Conservation (phyloP, 768 basidiomycete species). For the Mrakia gelida region DNA sequence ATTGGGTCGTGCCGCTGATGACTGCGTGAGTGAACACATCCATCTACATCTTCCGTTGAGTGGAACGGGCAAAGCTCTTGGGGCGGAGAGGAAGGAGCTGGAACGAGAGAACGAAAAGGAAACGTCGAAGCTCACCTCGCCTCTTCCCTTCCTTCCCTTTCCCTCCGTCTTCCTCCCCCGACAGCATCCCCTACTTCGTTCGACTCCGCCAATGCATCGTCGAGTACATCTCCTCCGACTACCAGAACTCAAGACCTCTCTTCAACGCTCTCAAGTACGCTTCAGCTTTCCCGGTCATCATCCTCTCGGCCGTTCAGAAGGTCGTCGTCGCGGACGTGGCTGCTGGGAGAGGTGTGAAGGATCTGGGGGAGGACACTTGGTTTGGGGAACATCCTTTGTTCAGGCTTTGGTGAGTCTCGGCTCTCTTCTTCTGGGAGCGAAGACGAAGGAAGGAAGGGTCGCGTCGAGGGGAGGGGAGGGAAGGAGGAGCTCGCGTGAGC, state of each 20-base stretch:
- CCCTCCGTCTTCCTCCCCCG: not conserved
- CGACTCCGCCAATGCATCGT: slow-evolving; percentile 91
- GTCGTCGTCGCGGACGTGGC: slow-evolving; percentile 60
- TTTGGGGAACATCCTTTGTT: slow-evolving; percentile 73
- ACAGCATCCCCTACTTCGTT: slow-evolving; percentile 78
- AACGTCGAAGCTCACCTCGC: not conserved
- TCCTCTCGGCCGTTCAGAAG: slow-evolving; percentile 84
- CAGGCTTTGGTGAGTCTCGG: slow-evolving; percentile 65
- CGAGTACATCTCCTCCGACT: slow-evolving; percentile 65
- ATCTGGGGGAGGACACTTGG: slow-evolving; percentile 52
- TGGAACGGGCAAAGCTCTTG: not conserved
- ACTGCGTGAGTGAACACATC: slow-evolving; percentile 63
- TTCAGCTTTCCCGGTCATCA: slow-evolving; percentile 92
- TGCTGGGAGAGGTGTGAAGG: slow-evolving; percentile 50
- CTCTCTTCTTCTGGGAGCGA: not conserved
- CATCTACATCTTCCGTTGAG: not conserved
- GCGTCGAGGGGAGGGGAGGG: not conserved
- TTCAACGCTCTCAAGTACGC: slow-evolving; percentile 95
- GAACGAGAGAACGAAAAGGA: not conserved
- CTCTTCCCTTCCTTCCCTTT: not conserved
- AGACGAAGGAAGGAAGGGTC: not conserved
- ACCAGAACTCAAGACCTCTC: slow-evolving; percentile 66
- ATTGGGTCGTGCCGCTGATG: slow-evolving; percentile 74
- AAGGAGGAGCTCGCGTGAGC: not conserved
- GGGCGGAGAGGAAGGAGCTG: not conserved